Conservation (phyloP, 495 filamentous ascomycete genomes). For the Aspergillus carlsbadensis region DNA sequence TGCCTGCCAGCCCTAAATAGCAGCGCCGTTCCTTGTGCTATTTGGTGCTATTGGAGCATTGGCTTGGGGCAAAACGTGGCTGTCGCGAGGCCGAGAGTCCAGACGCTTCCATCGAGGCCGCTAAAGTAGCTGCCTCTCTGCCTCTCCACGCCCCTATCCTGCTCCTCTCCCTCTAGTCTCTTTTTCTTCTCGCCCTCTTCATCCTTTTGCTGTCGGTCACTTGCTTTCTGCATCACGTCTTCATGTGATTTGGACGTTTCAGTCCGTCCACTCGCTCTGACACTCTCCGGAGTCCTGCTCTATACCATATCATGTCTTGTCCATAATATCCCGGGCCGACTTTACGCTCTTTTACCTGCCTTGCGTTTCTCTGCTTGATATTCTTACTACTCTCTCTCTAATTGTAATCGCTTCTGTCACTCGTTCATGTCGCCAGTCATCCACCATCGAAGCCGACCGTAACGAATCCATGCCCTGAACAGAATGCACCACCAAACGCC, state of each 20-base stretch:
- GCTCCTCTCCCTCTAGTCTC: neutral
- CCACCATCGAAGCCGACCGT: conserved; percentile 11
- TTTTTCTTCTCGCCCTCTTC: neutral
- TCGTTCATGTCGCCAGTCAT: conserved; percentile 18
- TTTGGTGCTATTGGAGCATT: neutral
- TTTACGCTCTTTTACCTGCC: conserved; percentile 1
- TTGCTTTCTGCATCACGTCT: neutral
- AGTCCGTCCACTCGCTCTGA: conserved; percentile 1
- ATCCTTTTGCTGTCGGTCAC: neutral
- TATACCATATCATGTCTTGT: conserved; percentile 5
- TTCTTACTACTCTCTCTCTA: neutral
- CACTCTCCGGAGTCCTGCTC: neutral
- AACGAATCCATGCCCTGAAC: conserved; percentile 3
- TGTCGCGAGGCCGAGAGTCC: conserved; percentile 7
- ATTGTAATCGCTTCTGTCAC: conserved; percentile 12
- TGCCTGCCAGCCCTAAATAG: too few species aligned
- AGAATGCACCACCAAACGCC: conserved; percentile 7
- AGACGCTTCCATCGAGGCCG: conserved; percentile 13
- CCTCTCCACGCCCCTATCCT: neutral
- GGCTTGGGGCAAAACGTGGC: neutral
- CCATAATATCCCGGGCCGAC: neutral
- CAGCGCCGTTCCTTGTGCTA: too few species aligned
- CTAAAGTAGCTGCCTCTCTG: conserved; percentile 4
- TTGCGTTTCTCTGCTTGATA: neutral
- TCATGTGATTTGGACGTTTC: neutral